These are phyloP conservation scores for Colletotrichum sp. DNA, from an alignment of 2,329 filamentous ascomycete species.

Conservation along the genomic window DNA sequence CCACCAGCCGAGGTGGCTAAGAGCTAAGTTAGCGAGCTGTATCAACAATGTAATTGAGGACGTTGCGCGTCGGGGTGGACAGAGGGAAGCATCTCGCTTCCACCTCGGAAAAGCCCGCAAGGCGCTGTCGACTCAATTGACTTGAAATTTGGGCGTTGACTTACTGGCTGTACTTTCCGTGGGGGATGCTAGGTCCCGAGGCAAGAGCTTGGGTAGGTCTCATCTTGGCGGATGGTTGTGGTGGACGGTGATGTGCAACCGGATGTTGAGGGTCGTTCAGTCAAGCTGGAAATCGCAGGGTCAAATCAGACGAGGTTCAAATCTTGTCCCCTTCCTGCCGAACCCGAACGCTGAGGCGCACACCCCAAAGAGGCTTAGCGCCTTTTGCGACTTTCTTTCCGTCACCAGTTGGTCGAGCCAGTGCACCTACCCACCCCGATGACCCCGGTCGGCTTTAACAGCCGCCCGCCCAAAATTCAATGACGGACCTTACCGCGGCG, in stretches of 20 bases:
- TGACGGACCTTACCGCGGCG: constrained; percentile 19
- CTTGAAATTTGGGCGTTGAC: constrained; percentile 24
- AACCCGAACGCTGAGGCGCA: constrained; percentile 20
- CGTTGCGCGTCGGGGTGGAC: background rate
- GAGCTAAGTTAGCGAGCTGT: constrained; percentile 25
- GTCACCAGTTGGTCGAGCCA: constrained; percentile 11
- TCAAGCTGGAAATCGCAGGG: background rate
- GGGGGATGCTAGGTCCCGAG: constrained; percentile 42
- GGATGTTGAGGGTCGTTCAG: background rate
- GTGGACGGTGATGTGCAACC: constrained; percentile 15
- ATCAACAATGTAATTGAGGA: background rate
- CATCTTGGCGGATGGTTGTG: constrained; percentile 34
- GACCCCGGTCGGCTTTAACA: constrained; percentile 1
- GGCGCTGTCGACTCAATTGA: constrained; percentile 4
- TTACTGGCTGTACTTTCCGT: constrained; percentile 51
- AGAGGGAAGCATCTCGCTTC: background rate
- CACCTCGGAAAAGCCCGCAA: constrained; percentile 35
- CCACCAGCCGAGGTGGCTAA: constrained; percentile 77
- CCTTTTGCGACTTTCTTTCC: background rate
- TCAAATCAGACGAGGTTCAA: constrained; percentile 25
- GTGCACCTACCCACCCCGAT: constrained; percentile 6
- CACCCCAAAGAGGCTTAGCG: constrained; percentile 37
- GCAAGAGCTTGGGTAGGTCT: constrained; percentile 45
- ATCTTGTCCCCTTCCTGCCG: constrained; percentile 33
- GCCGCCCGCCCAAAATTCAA: constrained; percentile 16